phyloP scores from a whole-genome alignment of 1,284 basidiomycete genomes.

The Porodaedalea pini region DNA sequence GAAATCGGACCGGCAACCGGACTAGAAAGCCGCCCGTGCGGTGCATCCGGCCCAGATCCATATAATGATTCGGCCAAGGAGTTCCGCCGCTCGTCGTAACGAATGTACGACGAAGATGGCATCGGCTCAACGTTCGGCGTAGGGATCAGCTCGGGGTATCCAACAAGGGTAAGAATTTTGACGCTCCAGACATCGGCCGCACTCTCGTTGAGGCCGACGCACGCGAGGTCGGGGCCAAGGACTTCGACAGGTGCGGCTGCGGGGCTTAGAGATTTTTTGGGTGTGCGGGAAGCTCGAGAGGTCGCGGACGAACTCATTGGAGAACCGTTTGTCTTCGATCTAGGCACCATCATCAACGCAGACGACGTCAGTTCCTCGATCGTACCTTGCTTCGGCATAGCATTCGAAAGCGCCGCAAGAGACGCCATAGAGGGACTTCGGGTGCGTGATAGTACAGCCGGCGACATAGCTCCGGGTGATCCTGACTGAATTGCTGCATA shows the following conservation, averaged over 20 bases:
- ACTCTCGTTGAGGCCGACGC: slow-evolving; percentile 48
- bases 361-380: neutral
- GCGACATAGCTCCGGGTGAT: slow-evolving; percentile 26
- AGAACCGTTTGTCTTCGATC: neutral
- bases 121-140: slow-evolving; percentile 15
- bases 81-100: slow-evolving; percentile 5
- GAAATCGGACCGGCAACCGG: slow-evolving; percentile 3
- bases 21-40: neutral
- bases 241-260: slow-evolving; percentile 36
- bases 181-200: slow-evolving; percentile 64
- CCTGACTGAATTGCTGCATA: slow-evolving; percentile 3
- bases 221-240: slow-evolving; percentile 48
- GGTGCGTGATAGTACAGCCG: slow-evolving; percentile 44
- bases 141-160: slow-evolving; percentile 66
- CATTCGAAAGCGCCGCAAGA: slow-evolving; percentile 19
- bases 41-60: neutral
- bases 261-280: slow-evolving; percentile 14
- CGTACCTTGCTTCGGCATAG: slow-evolving; percentile 5
- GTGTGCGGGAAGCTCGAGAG: slow-evolving; percentile 3
- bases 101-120: slow-evolving; percentile 9
- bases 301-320: neutral
- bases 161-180: slow-evolving; percentile 70
- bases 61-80: slow-evolving; percentile 9
- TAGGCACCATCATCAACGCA: neutral
- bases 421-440: slow-evolving; percentile 37